phyloP scores from a whole-genome alignment of 2,329 filamentous ascomycete genomes.

The Aspergillus sclerotialis region DNA sequence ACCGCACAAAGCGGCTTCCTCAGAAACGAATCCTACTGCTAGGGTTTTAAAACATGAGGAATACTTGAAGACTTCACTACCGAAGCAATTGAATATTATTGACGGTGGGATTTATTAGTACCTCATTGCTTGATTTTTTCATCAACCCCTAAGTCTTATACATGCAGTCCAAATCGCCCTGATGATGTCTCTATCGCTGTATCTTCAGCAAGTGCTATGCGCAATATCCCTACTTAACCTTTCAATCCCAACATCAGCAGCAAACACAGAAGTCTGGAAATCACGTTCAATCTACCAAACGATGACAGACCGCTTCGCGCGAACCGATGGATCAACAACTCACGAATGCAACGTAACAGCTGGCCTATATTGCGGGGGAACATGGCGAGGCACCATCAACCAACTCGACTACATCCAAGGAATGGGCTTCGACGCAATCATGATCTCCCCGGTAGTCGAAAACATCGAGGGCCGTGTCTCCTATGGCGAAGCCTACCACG shows the following conservation, averaged over 20 bases:
- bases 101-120: no score
- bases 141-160: no score
- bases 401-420: constrained; percentile 46
- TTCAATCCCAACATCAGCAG: constrained; percentile 13
- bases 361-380: constrained; percentile 44
- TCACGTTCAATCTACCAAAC: constrained; percentile 40
- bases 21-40: no score
- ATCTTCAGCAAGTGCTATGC: constrained; percentile 3
- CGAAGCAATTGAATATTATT: no score
- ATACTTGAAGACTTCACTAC: no score
- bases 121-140: no score
- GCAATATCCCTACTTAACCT: constrained; percentile 4
- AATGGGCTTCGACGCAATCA: constrained; percentile 45
- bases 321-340: constrained; percentile 31
- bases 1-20: no score
- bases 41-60: no score
- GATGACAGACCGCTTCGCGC: constrained; percentile 41
- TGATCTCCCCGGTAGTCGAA: constrained; percentile 36
- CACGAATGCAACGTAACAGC: constrained; percentile 22
- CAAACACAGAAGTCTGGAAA: constrained; percentile 29
- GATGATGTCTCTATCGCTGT: constrained; percentile 1
- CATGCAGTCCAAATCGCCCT: no score
- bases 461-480: constrained; percentile 30
- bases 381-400: constrained; percentile 43
- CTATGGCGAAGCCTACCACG: constrained; percentile 44